Base-by-base conservation (phyloP, 768 basidiomycete species). In the Lactarius evosmus region DNA sequence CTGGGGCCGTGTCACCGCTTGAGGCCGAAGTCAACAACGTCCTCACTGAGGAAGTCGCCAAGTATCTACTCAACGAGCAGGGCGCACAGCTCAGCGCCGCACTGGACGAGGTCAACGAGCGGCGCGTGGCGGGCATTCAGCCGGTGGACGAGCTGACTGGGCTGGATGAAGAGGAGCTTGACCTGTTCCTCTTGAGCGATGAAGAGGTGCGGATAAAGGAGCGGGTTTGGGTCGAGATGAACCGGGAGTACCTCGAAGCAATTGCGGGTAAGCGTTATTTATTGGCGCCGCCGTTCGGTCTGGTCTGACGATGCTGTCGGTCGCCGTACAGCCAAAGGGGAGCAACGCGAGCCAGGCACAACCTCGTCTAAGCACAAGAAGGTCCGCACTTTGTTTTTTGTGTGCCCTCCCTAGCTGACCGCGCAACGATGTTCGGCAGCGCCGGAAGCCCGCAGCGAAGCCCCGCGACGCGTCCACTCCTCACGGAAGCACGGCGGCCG, bases 141-240 rank as follows among this genome's bases (percentile, higher is more conserved):
- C 75, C 71, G 3, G 73, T 72, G 50, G 82, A 91, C 67, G 88
- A 89, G 66, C 76, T 93, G 52, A 72, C 79, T 25, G 92, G 88
- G 17, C 78, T 98, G n/a, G 89, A 97, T 74, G 95, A 98, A 70
- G 91, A 87, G 6, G 95, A 98, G 72, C 80, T 97, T 49, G 89
- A 96, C 72, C 79, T 78, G 29, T 89, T 97, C 71, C 77, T 93
- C 60, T 75, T 95, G 27, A 84, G 81, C 8, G 87, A 88, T 38
- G 89, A 88, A 27, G 94, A 96, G 74, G 88, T 91, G 4, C 85
- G 79, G 72, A 80, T 93, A 71, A 98, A 91, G 74, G 92, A 93
- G 73, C 85, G 92, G 12, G 85, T 97, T 1, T 98, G 95, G 95
- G 93, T 95, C 54, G 93, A 95, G 75, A 79, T 93, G 70, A 97